These are phyloP conservation scores for Pseudopithomyces maydicus DNA, from an alignment of 2,329 filamentous ascomycete genomes.

Conservation along the genomic window DNA sequence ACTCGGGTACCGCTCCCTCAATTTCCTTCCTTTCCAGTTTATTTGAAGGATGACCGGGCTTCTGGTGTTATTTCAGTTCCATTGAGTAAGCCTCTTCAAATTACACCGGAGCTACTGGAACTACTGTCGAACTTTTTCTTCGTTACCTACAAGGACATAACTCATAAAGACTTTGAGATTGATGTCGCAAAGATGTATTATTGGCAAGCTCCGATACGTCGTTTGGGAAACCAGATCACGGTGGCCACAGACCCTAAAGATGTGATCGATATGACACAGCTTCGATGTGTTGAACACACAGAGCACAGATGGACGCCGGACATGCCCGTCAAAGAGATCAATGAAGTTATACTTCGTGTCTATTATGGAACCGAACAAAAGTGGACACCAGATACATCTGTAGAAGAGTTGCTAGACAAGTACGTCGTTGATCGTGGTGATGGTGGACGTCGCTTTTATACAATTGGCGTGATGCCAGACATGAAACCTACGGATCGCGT, in stretches of 20 bases:
- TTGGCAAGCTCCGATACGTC: conserved; percentile 71
- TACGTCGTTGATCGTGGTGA: conserved; percentile 63
- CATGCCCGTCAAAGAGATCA: conserved; percentile 47
- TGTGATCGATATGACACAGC: conserved; percentile 67
- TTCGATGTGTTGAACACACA: conserved; percentile 46
- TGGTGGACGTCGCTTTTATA: conserved; percentile 64
- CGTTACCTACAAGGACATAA: conserved; percentile 78
- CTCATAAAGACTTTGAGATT: conserved; percentile 81
- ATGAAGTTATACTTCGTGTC: conserved; percentile 24
- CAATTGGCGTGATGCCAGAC: conserved; percentile 51
- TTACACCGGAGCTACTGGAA: conserved; percentile 54
- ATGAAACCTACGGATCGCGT: conserved; percentile 69
- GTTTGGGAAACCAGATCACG: neutral
- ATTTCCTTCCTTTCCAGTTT: conserved; percentile 73
- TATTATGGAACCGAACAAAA: conserved; percentile 45
- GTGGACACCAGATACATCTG: conserved; percentile 52
- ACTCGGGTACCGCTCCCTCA: conserved; percentile 69
- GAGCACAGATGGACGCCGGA: conserved; percentile 53
- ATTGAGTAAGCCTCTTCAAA: conserved; percentile 50
- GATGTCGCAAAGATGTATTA: conserved; percentile 73
- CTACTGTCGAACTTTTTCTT: conserved; percentile 75
- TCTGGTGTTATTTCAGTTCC: conserved; percentile 62
- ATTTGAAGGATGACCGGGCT: conserved; percentile 66
- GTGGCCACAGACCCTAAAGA: conserved; percentile 16
- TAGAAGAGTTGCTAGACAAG: conserved; percentile 51